Conservation (phyloP, 768 basidiomycete genomes). For the Suillus occidentalis region DNA sequence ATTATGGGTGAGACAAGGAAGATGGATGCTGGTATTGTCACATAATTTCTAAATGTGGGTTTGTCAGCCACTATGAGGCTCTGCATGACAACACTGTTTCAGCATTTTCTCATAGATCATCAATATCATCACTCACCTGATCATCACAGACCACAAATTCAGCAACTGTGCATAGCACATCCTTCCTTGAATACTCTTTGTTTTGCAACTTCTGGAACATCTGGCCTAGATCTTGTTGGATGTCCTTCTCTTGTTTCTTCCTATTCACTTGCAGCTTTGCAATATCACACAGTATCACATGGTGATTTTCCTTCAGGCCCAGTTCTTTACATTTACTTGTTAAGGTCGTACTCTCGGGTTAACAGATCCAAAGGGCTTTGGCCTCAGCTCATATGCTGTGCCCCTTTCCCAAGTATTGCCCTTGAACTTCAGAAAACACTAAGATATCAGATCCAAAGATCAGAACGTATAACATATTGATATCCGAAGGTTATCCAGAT, state of each 20-base stretch:
- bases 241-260: background rate
- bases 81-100: background rate
- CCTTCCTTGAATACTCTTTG: slow-evolving; percentile 15
- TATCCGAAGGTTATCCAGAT: no score
- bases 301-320: no score
- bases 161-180: background rate
- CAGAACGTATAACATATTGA: no score
- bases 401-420: no score
- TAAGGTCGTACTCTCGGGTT: no score
- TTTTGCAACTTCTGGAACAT: background rate
- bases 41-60: background rate
- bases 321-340: no score
- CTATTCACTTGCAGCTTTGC: no score
- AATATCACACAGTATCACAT: no score
- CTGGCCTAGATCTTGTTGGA: background rate
- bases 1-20: slow-evolving; percentile 23
- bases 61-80: background rate
- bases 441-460: no score
- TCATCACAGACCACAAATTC: slow-evolving; percentile 3
- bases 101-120: background rate
- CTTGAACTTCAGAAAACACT: no score
- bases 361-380: no score
- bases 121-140: slow-evolving; percentile 2
- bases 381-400: no score
- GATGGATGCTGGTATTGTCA: slow-evolving; percentile 11